Evolutionary conservation across 2,329 filamentous ascomycete species (phyloP), one percentile per base, ranked within the genome.

Genomic region (Phaeosphaeria sp.): DNA sequence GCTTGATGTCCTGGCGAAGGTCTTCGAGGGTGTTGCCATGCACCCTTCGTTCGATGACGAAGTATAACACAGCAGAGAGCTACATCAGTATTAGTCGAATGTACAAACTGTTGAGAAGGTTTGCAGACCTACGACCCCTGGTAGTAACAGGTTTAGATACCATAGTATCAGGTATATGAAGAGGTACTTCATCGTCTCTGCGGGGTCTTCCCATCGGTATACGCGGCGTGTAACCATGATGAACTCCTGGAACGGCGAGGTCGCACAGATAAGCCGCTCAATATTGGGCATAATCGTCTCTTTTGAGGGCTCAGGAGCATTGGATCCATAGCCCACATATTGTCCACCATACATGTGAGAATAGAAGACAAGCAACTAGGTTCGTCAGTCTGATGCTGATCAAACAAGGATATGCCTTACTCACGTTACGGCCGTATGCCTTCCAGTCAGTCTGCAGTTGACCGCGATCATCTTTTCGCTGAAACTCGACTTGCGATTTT

Each of bases 251-350:
- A 78, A 56, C 0, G 76, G 75, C 5, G 75, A 71, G 6, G 76
- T 77, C 1, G 77, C 71, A 24, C 78, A 67, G 7, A 78, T 65
- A 1, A 79, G 52, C n/a, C 76, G 67, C 55, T 79, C 76, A 36
- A 78, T 49, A 47, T 70, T 74, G 0, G 74, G 73, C 65, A 74
- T 67, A 22, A 76, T 67, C 3, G 68, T 69, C 13, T 75, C 67
- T 46, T 76, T 75, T 2, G 65, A 71, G 0, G 74, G 73, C 1
- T 55, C 44, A 5, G 74, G 73, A 49, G 67, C 67, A 42, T 72
- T 40, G 42, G 72, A 66, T 53, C 66, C 61, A 40, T 71, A 71
- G 57, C 75, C 76, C 9, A 78, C 72, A 43, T 79, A 78, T 55
- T 76, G 72, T 3, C 73, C 74, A 20, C 76, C 72, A 43, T 78